phyloP scores from a whole-genome alignment of 805 yeast genomes.

The Vanderwaltozyma tropicalis region DNA sequence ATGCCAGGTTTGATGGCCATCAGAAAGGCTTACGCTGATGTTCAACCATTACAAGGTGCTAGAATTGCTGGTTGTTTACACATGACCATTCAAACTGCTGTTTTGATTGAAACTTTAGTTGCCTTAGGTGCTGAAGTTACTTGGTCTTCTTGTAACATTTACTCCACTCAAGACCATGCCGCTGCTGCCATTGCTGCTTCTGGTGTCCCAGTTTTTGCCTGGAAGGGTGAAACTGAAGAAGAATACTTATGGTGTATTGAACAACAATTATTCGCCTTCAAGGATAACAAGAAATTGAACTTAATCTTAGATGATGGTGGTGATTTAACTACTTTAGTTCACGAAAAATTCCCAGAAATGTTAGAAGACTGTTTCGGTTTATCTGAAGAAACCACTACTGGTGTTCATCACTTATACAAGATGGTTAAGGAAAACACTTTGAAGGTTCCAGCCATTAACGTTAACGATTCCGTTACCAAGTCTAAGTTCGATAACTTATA shows the following conservation, averaged over 20 bases:
- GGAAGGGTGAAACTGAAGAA: conserved; percentile 99
- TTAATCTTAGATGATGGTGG: conserved; percentile 99
- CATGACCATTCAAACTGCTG: conserved; percentile 99
- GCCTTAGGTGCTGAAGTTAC: conserved; percentile 99
- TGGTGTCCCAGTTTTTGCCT: conserved; percentile 98
- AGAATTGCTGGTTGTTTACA: conserved; percentile 98
- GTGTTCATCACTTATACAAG: conserved; percentile 98
- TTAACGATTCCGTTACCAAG: conserved; percentile 97
- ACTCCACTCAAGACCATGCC: conserved; percentile 99
- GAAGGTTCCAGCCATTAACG: conserved; percentile 98
- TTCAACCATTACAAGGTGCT: conserved; percentile 95
- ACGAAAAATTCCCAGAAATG: conserved; percentile 96
- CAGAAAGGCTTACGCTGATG: conserved; percentile 79
- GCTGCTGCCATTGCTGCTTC: conserved; percentile 99
- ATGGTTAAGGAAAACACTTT: conserved; percentile 77
- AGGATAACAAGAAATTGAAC: conserved; percentile 89
- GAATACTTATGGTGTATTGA: conserved; percentile 98
- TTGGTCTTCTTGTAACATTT: conserved; percentile 98
- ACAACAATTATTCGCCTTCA: conserved; percentile 96
- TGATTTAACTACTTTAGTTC: conserved; percentile 92
- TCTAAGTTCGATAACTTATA: conserved; percentile 98
- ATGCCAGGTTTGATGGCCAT: conserved; percentile 99
- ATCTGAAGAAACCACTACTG: conserved; percentile 98
- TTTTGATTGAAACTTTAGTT: conserved; percentile 89
- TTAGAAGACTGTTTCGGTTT: conserved; percentile 88